A percentile compares a stretch with the other conserved stretches of the same genome.
Conservation (phyloP, 257 asterid species). For the Solanum neorickii region DNA sequence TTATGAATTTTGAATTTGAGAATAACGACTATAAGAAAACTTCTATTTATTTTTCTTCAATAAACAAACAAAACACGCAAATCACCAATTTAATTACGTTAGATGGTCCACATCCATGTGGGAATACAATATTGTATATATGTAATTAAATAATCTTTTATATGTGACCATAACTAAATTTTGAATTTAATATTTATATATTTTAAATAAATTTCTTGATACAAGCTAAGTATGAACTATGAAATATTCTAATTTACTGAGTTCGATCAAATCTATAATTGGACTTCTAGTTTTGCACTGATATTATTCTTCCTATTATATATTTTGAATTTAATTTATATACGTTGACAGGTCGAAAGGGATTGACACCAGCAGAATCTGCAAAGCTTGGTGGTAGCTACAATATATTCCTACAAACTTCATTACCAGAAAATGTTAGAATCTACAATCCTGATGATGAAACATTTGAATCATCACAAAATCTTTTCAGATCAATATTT, state of each 20-base stretch:
- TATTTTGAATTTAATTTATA: background rate
- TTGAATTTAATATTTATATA: too few relatives aligned
- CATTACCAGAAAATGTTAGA: slow-evolving; percentile 42
- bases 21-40: background rate
- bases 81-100: background rate
- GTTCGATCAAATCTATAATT: background rate
- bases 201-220: too few relatives aligned
- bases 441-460: slow-evolving; percentile 47
- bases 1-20: background rate
- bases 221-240: too few relatives aligned
- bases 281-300: background rate
- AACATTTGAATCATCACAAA: slow-evolving; percentile 43
- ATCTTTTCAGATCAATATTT: slow-evolving; percentile 37
- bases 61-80: background rate
- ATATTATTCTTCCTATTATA: too few relatives aligned
- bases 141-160: too few relatives aligned
- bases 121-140: background rate
- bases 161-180: background rate
- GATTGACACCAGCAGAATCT: slow-evolving; percentile 21
- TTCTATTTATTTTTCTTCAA: too few relatives aligned
- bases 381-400: slow-evolving; percentile 63
- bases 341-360: slow-evolving; percentile 1
- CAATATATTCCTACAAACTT: slow-evolving; percentile 57
- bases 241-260: too few relatives aligned
- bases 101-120: background rate